Evolutionary conservation across 352 stramenopile genomes (phyloP).

Genomic region (Pythium diclinum): DNA sequence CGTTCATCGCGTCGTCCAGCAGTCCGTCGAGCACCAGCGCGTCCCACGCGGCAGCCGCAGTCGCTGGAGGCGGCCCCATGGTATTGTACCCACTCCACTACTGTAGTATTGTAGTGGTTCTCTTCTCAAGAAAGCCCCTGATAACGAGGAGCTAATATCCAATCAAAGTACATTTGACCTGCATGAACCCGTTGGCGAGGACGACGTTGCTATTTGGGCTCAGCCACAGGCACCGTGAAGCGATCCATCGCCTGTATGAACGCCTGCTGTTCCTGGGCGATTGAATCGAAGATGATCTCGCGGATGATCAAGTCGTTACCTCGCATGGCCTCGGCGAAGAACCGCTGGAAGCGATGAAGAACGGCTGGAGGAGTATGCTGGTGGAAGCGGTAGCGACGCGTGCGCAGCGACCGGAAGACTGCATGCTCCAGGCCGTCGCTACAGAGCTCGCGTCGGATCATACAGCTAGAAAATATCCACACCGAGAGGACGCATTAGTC

Average conservation of each 20-base stretch:
- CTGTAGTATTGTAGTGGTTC: too few relatives aligned
- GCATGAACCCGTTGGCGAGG: too few relatives aligned
- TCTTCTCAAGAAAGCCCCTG: too few relatives aligned
- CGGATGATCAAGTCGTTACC: slow-evolving; percentile 2
- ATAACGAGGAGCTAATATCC: too few relatives aligned
- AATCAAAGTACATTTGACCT: too few relatives aligned
- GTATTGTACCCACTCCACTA: too few relatives aligned
- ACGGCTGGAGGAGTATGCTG: not conserved
- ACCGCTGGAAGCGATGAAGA: not conserved
- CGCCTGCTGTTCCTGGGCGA: not conserved
- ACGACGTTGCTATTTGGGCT: too few relatives aligned
- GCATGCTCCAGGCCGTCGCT: not conserved
- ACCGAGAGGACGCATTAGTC: not conserved
- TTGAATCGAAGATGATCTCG: not conserved
- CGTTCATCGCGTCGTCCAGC: not conserved
- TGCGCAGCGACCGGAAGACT: slow-evolving; percentile 15
- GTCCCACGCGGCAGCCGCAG: too few relatives aligned
- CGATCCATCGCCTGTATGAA: too few relatives aligned
- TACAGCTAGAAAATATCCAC: not conserved
- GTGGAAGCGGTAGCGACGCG: slow-evolving; percentile 16
- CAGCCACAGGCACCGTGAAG: too few relatives aligned
- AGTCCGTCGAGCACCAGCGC: not conserved
- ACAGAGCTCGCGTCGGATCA: slow-evolving; percentile 8
- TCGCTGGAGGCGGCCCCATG: too few relatives aligned
- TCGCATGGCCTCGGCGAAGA: not conserved